A percentile compares a stretch with the other conserved stretches of the same genome.
Evolutionary conservation across 495 filamentous ascomycete species (phyloP).

Genomic region (Oidiodendron maius): DNA sequence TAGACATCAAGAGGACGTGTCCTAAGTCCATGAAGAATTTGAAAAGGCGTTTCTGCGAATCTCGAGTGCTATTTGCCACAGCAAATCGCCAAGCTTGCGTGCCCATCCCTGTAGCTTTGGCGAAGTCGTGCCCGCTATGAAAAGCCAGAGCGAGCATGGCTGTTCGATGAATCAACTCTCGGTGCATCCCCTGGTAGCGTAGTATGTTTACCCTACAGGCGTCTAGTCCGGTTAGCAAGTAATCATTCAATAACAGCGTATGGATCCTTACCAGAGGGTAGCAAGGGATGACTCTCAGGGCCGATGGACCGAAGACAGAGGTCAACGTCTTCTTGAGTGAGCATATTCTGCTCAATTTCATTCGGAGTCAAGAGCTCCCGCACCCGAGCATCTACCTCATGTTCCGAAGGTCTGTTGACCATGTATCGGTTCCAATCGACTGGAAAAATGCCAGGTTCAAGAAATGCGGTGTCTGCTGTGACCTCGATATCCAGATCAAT

Average conservation of each 20-base stretch:
- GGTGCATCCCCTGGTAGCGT: not conserved
- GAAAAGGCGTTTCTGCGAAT: no score
- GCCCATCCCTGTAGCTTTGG: no score
- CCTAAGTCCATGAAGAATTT: no score
- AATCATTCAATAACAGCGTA: not conserved
- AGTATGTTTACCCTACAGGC: not conserved
- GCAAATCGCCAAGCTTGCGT: no score
- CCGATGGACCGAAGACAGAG: not conserved
- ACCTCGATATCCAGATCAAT: not conserved
- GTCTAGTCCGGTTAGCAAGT: not conserved
- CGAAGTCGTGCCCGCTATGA: no score
- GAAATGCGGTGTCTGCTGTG: not conserved
- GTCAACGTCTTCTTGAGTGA: not conserved
- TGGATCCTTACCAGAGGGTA: not conserved
- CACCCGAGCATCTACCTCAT: not conserved
- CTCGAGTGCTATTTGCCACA: no score
- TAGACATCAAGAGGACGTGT: no score
- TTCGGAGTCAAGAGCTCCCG: not conserved
- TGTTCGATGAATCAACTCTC: not conserved
- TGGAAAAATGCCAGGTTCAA: not conserved
- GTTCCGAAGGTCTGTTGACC: not conserved
- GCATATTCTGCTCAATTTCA: not conserved
- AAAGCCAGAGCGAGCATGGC: not conserved
- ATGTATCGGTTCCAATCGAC: not conserved
- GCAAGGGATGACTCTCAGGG: not conserved